Evolutionary conservation across 129 eudicot species (phyloP).

Genomic region (Escallonia rubra): DNA sequence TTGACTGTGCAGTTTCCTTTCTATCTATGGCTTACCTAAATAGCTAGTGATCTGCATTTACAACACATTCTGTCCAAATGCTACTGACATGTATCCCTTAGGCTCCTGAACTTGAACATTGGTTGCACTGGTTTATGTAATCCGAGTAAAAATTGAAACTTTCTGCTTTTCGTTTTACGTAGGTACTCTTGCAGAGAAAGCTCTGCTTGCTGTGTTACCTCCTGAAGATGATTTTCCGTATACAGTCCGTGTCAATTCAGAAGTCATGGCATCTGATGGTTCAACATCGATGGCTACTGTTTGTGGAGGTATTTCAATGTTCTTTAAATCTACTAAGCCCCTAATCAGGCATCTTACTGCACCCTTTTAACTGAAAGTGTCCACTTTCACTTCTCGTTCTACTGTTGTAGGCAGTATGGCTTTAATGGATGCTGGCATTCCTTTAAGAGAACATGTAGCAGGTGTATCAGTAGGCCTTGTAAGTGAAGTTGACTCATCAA

Average conservation of each 20-base stretch:
- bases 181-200: conserved; percentile 99
- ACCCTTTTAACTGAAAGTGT: background rate
- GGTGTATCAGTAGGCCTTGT: conserved; percentile 94
- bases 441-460: conserved; percentile 78
- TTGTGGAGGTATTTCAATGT: conserved; percentile 70
- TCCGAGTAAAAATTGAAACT: background rate
- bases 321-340: background rate
- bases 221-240: conserved; percentile 78
- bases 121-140: no score
- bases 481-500: conserved; percentile 66
- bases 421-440: conserved; percentile 98
- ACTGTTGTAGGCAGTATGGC: conserved; percentile 76
- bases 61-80: background rate
- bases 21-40: background rate
- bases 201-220: conserved; percentile 89
- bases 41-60: background rate
- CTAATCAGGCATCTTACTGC: no score
- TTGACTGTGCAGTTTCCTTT: background rate
- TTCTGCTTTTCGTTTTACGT: conserved; percentile 1
- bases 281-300: conserved; percentile 99
- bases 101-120: no score
- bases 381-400: background rate
- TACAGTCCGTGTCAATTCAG: conserved; percentile 83
- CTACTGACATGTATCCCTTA: background rate
- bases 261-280: conserved; percentile 99